phyloP scores from a whole-genome alignment of 768 basidiomycete species.

The Rhizopogon vinicolor region DNA sequence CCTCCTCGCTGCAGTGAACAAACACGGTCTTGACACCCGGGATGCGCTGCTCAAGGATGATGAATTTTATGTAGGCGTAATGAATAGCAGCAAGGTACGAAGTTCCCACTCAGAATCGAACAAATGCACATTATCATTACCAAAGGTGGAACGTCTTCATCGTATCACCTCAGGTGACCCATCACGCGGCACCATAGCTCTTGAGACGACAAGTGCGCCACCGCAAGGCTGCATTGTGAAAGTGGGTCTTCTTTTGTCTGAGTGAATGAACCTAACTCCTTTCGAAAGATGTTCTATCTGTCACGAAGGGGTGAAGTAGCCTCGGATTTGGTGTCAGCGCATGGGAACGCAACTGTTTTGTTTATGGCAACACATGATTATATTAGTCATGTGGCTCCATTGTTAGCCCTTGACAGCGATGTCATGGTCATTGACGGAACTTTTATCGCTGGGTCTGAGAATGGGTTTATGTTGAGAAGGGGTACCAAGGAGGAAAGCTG shows the following conservation, averaged over 20 bases:
- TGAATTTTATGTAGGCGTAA: constrained; percentile 52
- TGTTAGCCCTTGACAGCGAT: constrained; percentile 15
- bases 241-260: constrained; percentile 27
- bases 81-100: constrained; percentile 10
- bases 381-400: neutral
- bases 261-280: neutral
- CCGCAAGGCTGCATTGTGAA: constrained; percentile 45
- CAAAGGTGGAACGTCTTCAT: constrained; percentile 33
- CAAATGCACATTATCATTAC: neutral
- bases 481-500: constrained; percentile 20
- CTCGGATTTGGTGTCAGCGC: constrained; percentile 3
- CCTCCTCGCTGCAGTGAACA: constrained; percentile 50
- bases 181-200: constrained; percentile 59
- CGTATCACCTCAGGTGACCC: constrained; percentile 70
- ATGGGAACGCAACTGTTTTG: constrained; percentile 11
- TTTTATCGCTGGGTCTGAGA: constrained; percentile 51
- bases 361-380: constrained; percentile 20
- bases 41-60: constrained; percentile 43
- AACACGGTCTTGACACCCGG: constrained; percentile 22
- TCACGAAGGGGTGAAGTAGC: constrained; percentile 14
- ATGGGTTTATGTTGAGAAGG: constrained; percentile 41
- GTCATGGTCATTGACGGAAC: constrained; percentile 5
- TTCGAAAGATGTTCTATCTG: constrained; percentile 39
- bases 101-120: neutral
- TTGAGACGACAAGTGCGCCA: constrained; percentile 52